phyloP scores from a whole-genome alignment of 306 rosid genomes.

The Castanea crenata region DNA sequence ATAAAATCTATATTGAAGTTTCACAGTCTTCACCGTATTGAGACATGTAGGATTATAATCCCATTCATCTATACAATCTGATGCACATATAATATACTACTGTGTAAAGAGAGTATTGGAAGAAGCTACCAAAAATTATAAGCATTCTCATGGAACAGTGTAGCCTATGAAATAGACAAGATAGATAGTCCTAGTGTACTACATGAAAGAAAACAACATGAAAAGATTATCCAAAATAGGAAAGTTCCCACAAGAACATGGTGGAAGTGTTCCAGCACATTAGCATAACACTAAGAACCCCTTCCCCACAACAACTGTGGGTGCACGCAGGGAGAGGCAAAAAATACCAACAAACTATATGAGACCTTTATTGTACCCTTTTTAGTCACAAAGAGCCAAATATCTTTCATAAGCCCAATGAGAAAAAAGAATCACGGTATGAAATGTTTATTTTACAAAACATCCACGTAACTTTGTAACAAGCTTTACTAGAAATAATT shows the following conservation, averaged over 20 bases:
- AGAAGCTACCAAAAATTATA: background rate
- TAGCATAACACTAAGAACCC: too few species aligned
- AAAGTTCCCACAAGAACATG: background rate
- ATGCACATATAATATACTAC: background rate
- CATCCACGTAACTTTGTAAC: too few species aligned
- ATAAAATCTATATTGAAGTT: background rate
- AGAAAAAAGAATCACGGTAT: too few species aligned
- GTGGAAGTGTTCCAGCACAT: background rate
- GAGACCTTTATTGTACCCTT: background rate
- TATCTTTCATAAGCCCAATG: too few species aligned
- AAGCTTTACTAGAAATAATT: too few species aligned
- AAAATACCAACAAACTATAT: background rate
- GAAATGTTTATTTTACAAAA: too few species aligned
- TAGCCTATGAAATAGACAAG: background rate
- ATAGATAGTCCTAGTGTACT: background rate
- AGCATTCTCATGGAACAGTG: background rate
- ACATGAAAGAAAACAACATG: background rate
- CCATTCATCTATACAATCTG: background rate
- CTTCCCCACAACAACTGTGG: background rate
- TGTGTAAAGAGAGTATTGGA: background rate
- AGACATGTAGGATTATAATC: background rate
- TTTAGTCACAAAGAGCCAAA: too few species aligned
- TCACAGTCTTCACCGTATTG: background rate
- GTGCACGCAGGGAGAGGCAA: background rate
- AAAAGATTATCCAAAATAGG: background rate